phyloP scores from a whole-genome alignment of 306 rosid species.

The Inga oerstediana region DNA sequence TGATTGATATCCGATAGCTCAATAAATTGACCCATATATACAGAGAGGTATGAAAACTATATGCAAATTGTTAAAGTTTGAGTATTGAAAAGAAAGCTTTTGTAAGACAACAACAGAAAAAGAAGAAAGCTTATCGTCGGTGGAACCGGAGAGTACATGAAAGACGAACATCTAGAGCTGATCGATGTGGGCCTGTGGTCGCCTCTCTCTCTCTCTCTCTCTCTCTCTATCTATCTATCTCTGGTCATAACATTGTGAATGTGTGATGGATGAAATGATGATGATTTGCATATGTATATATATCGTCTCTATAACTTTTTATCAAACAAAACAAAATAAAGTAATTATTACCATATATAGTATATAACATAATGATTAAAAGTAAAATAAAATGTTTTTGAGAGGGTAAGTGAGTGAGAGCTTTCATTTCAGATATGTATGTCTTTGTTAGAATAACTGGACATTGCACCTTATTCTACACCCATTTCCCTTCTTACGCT shows the following conservation, averaged over 20 bases:
- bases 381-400: not conserved
- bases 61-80: not conserved
- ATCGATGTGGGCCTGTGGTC: not conserved
- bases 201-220: not conserved
- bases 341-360: not conserved
- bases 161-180: not conserved
- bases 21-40: not conserved
- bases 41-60: not conserved
- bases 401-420: not conserved
- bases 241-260: not conserved
- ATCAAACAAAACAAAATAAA: not conserved
- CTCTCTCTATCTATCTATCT: no score
- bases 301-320: not conserved
- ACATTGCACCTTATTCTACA: conserved; percentile 48
- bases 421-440: conserved; percentile 18
- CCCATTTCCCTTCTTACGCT: conserved; percentile 32
- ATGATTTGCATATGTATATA: not conserved
- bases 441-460: conserved; percentile 39
- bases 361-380: no score
- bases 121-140: conserved; percentile 9
- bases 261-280: not conserved
- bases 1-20: not conserved
- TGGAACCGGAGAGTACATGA: conserved; percentile 1
- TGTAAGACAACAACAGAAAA: not conserved
- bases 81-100: not conserved